Evolutionary conservation across 805 yeast genomes (phyloP), one percentile per base, ranked within the genome.

Genomic region (Candida ponderosae): DNA sequence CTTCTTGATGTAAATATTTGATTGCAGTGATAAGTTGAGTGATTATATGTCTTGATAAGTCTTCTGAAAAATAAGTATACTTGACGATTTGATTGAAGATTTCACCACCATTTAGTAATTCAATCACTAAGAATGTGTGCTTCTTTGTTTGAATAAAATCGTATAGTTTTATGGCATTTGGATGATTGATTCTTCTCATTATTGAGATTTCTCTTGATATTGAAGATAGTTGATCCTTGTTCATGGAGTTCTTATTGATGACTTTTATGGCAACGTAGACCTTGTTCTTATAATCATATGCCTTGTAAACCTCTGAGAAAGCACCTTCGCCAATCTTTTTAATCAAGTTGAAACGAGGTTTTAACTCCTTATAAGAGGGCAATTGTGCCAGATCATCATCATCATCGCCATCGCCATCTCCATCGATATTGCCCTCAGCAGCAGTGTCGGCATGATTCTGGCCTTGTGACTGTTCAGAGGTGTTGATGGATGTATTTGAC

Each of bases 201-300:
- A 88, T 77, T 13, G 79, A 71, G 11, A 85, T 85, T 56, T 88
- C 97, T 50, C 86, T 85, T 42, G 79, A 61, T 3, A 85, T 94
- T 18, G 86, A 79, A 37, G 74, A 77, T 44, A 72, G 67, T 52
- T 78, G 85, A 34, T 70, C 65, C 32, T 62, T 59, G 50, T 81
- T 81, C 65, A 84, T 65, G 46, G 78, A 80, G 42, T 72, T 70
- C 57, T 85, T 86, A 42, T 81, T 72, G 42, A 88, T 81, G 23
- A 74, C 65, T 48, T 74, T 74, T 28, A 74, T 60, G 1, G 80
- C 81, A 18, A 74, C 74, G 1, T 35, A 24, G 11, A 42, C 29
- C 27, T 48, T 37, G 14, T 38, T 29, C 5, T 46, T 41, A 21
- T 42, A 32, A 36, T 53, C 65, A n/a, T 50, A 35, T 19, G 86